A percentile compares a stretch with the other conserved stretches of the same genome.
phyloP scores from a whole-genome alignment of 768 basidiomycete species.

The Phylloporus rhodoxanthus region DNA sequence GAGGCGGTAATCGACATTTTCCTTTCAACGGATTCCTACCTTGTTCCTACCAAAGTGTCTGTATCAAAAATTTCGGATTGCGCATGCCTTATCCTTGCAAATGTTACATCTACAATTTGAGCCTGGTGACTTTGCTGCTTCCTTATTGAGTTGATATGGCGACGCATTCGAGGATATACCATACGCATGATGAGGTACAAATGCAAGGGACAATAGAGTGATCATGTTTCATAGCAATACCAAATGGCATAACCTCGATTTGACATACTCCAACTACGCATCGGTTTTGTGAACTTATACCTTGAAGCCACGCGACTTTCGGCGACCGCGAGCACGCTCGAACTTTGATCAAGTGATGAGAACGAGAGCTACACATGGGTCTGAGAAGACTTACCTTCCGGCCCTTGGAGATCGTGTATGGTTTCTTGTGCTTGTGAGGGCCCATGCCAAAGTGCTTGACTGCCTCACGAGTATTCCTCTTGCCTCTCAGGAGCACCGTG shows the following conservation, averaged over 20 bases:
- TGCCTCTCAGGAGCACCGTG: slow-evolving; percentile 89
- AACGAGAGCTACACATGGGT: neutral
- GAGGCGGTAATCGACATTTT: slow-evolving; percentile 4
- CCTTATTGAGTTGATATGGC: neutral
- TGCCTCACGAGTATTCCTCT: slow-evolving; percentile 89
- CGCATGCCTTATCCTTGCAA: too few species aligned
- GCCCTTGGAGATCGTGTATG: slow-evolving; percentile 91
- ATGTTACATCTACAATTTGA: neutral
- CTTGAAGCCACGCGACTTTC: slow-evolving; percentile 98
- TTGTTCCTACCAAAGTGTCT: too few species aligned
- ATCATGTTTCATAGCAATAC: slow-evolving; percentile 21
- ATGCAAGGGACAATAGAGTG: slow-evolving; percentile 16
- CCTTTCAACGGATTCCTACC: neutral
- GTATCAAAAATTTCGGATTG: too few species aligned
- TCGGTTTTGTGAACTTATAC: slow-evolving; percentile 50
- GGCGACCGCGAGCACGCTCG: slow-evolving; percentile 97
- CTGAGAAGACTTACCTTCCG: slow-evolving; percentile 60
- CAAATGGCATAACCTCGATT: slow-evolving; percentile 31
- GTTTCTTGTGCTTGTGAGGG: slow-evolving; percentile 99
- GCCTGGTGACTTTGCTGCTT: neutral
- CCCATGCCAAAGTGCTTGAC: slow-evolving; percentile 98
- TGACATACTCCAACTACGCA: slow-evolving; percentile 25
- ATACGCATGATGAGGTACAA: slow-evolving; percentile 25
- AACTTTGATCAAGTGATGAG: slow-evolving; percentile 44
- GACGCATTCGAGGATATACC: slow-evolving; percentile 14